Base-by-base conservation (phyloP, 1,139 yeast genomes). In the Diutina siamensis region DNA sequence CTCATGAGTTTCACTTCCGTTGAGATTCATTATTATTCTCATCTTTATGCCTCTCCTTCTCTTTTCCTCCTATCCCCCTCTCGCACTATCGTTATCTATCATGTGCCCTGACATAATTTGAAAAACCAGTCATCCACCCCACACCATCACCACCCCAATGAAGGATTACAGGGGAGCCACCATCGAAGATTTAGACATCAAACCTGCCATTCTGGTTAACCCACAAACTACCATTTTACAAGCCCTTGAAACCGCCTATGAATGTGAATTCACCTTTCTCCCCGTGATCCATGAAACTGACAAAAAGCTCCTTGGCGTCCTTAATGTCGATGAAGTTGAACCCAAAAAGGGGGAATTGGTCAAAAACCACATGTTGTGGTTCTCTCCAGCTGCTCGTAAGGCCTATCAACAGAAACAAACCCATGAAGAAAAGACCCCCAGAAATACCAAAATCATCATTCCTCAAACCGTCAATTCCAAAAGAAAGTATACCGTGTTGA, bases 161-260 rank as follows among this genome's bases (percentile, higher is more conserved):
- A 57, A 64, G 46, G 75, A 71, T 55, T 71, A 71, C 51, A 61
- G 75, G 38, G 76, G 76, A 0, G 74, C 84, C 15, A 76, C 80
- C 1, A 71, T 78, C 10, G 83, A 78, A 55, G 84, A 78, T 53
- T 67, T 78, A 52, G 81, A 78, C 54, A 70, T 77, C 48, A 73
- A 72, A 44, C 83, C 83, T 1, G 83, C 83, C 32, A 62, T 76
- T 35, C 71, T 80, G 13, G 72, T 78, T 44, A 67, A 70, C 48
- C 82, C 83, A 0, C 57, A 66, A 12, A 74, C 80, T 7, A 64
- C 66, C n/a, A 59, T 78, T 34, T 60, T 58, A 5, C 71, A 69
- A 45, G 84, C 75, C 1, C 50, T 68, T 17, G 73, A 67, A 51
- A 63, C 71, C 44, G 72, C 81, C 9, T 77, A 66, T 51, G 84